Conservation (phyloP, 305 asterid species). For the Fraxinus xanthoxyloides region DNA sequence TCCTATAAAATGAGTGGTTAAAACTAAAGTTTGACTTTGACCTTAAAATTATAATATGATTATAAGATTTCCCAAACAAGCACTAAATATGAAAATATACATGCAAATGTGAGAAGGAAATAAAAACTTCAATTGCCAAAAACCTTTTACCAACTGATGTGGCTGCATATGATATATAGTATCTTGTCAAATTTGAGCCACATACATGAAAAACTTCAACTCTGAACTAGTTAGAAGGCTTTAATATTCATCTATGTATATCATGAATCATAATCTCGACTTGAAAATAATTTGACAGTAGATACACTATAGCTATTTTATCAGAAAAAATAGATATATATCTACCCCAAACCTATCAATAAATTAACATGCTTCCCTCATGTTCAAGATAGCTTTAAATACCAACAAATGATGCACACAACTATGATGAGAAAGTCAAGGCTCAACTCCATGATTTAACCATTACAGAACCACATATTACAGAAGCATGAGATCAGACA, state of each 20-base stretch:
- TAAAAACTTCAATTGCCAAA: not conserved
- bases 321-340: not conserved
- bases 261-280: not conserved
- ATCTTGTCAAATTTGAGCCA: not conserved
- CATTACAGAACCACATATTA: not conserved
- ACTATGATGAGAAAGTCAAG: not conserved
- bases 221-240: not conserved
- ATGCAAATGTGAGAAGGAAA: not conserved
- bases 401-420: not conserved
- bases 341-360: conserved; percentile 14
- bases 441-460: not conserved
- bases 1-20: not conserved
- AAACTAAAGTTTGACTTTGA: not conserved
- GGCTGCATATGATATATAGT: not conserved
- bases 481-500: not conserved
- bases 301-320: not conserved
- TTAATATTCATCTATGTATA: not conserved
- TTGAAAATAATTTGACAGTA: not conserved
- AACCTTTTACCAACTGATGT: not conserved
- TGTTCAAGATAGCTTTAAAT: not conserved
- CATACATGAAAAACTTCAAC: not conserved
- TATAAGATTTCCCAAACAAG: not conserved
- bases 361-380: conserved; percentile 24
- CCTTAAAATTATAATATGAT: no score
- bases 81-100: not conserved